Evolutionary conservation across 1,139 yeast species (phyloP), one percentile per base, ranked within the genome.

Genomic region (Candida sp.): DNA sequence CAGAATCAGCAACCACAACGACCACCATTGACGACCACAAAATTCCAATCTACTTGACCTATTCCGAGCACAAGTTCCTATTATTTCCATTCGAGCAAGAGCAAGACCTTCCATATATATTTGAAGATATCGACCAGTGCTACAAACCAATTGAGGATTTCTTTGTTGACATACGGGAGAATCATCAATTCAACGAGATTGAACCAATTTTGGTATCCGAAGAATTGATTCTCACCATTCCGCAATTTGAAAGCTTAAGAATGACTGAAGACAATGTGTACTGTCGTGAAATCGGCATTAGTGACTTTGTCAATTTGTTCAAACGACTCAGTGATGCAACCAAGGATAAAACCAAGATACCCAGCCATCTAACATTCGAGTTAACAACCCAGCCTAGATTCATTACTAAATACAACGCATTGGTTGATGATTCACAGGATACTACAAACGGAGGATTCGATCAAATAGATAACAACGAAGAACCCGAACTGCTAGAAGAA

Each of bases 211-310:
- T 63, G 6, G 59, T 60, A 4, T 61, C 63, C 9, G 68, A 70
- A 41, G 81, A 73, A 52, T 59, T 73, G 47, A 63, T 63, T 2
- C 54, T 79, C 25, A 59, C 56, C 7, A 60, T 77, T 17, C 70
- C 71, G 0, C 76, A 74, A 55, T 58, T 79, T 41, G 62, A 59
- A 9, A 58, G 61, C 27, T 58, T 77, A 26, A 53, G 57, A 4
- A 64, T 80, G 9, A 62, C 73, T 4, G 83, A 80, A 52, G 82
- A 79, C 58, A 73, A 71, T 50, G 56, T 71, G 1, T 70, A 71
- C 54, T 61, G 76, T 9, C 51, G 63, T 27, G 68, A 69, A 35
- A 56, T 75, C 5, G 61, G 63, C 0, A 52, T 79, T 17, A 58
- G 58, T 23, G 80, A 75, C 53, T 65, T 79, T 30, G 55, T 76